Evolutionary conservation across 164 flowering plant genomes (phyloP).

Genomic region (Vitis rupestris): DNA sequence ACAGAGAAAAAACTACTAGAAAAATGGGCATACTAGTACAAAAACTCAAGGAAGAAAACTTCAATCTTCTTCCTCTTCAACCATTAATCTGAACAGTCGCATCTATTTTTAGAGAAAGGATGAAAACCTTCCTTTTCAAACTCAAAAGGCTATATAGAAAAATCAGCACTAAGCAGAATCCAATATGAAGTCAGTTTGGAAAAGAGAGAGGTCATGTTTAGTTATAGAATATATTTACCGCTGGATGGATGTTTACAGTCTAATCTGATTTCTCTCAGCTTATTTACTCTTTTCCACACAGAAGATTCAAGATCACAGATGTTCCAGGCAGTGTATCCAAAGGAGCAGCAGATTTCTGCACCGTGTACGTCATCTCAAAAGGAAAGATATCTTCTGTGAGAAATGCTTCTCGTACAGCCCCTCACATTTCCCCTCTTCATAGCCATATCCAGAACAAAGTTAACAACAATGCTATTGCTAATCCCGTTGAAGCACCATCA

Average conservation of each 20-base stretch:
- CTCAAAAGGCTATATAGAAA: too few species aligned
- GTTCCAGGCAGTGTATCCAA: constrained; percentile 44
- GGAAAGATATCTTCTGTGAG: constrained; percentile 54
- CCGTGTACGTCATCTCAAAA: constrained; percentile 62
- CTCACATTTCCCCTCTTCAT: constrained; percentile 35
- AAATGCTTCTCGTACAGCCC: constrained; percentile 56
- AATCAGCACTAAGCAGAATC: too few species aligned
- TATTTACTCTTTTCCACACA: constrained; percentile 13
- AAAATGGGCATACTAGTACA: too few species aligned
- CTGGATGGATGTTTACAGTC: too few species aligned
- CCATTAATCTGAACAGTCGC: too few species aligned
- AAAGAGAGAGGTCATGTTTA: too few species aligned
- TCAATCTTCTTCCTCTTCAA: too few species aligned
- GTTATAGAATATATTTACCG: too few species aligned
- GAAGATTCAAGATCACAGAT: constrained; percentile 51
- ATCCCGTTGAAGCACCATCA: constrained; percentile 5
- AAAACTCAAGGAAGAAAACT: too few species aligned
- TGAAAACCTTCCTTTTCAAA: too few species aligned
- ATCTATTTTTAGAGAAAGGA: too few species aligned
- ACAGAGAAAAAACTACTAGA: too few species aligned
- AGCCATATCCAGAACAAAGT: constrained; percentile 27
- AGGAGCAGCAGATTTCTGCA: constrained; percentile 77
- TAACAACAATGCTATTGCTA: constrained; percentile 5
- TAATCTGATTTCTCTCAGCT: not conserved
- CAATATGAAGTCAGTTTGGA: not conserved